A percentile compares a stretch with the other conserved stretches of the same genome.
These are phyloP conservation scores for Puccinia hordei DNA, from an alignment of 1,284 basidiomycete genomes.

Conservation along the genomic window DNA sequence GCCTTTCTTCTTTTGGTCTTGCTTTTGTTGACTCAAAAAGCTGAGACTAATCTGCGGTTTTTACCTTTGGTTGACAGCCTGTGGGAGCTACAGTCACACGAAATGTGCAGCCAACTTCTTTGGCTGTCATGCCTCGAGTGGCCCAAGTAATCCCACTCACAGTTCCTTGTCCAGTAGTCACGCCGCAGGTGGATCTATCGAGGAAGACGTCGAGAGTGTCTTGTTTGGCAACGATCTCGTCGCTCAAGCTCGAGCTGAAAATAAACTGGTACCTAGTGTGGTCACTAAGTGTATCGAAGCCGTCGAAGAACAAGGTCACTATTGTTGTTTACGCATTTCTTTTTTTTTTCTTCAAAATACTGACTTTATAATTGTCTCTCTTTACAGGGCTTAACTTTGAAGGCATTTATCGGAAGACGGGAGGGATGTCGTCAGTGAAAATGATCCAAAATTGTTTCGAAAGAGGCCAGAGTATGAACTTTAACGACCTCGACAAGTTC, in stretches of 20 bases:
- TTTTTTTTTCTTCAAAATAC: neutral
- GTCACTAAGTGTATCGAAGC: constrained; percentile 94
- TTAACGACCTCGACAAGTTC: constrained; percentile 82
- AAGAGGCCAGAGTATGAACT: constrained; percentile 78
- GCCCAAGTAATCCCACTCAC: neutral
- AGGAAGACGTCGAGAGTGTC: constrained; percentile 63
- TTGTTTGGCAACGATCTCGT: constrained; percentile 86
- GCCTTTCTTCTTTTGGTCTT: neutral
- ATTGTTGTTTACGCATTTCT: too few species aligned
- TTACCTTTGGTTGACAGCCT: constrained; percentile 4
- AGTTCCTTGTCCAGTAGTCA: neutral
- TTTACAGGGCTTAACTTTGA: constrained; percentile 79
- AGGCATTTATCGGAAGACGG: constrained; percentile 95
- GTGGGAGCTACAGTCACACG: constrained; percentile 46
- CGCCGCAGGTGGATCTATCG: neutral
- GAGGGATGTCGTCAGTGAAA: constrained; percentile 87
- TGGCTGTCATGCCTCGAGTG: constrained; percentile 28
- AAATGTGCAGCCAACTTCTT: constrained; percentile 49
- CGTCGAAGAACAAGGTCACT: constrained; percentile 79
- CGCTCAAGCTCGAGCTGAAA: constrained; percentile 79
- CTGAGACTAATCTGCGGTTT: too few species aligned
- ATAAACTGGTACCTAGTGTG: constrained; percentile 75
- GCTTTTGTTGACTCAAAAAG: too few species aligned
- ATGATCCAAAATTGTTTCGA: constrained; percentile 93
- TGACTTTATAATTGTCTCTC: neutral